A percentile compares a stretch with the other conserved stretches of the same genome.
Conservation (phyloP, 2,329 filamentous ascomycete species). For the Sarocladiaceae sp. region DNA sequence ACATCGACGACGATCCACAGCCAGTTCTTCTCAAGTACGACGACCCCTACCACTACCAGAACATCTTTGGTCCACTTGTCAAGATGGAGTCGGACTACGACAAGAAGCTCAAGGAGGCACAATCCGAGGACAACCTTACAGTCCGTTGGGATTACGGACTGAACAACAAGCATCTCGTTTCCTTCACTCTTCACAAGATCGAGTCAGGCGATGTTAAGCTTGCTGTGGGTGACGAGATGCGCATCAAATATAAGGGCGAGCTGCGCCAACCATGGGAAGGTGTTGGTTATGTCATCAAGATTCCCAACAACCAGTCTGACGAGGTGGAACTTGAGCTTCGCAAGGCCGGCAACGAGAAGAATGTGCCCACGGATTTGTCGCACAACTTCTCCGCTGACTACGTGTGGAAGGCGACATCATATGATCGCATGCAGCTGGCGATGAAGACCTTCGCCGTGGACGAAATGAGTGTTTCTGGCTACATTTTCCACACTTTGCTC, state of each 20-base stretch:
- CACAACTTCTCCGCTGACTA: slow-evolving; percentile 98
- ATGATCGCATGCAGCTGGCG: slow-evolving; percentile 97
- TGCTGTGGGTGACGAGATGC: slow-evolving; percentile 97
- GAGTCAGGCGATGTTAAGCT: slow-evolving; percentile 97
- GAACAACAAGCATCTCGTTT: slow-evolving; percentile 95
- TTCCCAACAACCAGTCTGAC: slow-evolving; percentile 97
- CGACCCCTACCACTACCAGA: slow-evolving; percentile 97
- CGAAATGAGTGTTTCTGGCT: slow-evolving; percentile 96
- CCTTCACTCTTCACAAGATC: slow-evolving; percentile 92
- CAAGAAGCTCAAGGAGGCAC: slow-evolving; percentile 95
- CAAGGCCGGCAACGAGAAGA: slow-evolving; percentile 92
- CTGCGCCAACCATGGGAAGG: slow-evolving; percentile 91
- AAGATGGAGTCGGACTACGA: slow-evolving; percentile 99
- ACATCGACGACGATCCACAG: slow-evolving; percentile 89
- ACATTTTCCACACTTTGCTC: slow-evolving; percentile 95
- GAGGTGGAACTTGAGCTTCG: slow-evolving; percentile 94
- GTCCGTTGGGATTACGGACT: slow-evolving; percentile 93
- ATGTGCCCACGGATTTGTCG: slow-evolving; percentile 89
- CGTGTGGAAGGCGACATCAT: slow-evolving; percentile 98
- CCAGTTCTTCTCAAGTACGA: slow-evolving; percentile 92
- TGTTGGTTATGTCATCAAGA: slow-evolving; percentile 98
- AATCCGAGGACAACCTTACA: slow-evolving; percentile 90
- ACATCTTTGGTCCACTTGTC: slow-evolving; percentile 94
- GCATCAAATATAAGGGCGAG: slow-evolving; percentile 92
- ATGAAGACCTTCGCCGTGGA: slow-evolving; percentile 99